Conservation (phyloP, 768 basidiomycete species). For the Amanita subjunquillea region DNA sequence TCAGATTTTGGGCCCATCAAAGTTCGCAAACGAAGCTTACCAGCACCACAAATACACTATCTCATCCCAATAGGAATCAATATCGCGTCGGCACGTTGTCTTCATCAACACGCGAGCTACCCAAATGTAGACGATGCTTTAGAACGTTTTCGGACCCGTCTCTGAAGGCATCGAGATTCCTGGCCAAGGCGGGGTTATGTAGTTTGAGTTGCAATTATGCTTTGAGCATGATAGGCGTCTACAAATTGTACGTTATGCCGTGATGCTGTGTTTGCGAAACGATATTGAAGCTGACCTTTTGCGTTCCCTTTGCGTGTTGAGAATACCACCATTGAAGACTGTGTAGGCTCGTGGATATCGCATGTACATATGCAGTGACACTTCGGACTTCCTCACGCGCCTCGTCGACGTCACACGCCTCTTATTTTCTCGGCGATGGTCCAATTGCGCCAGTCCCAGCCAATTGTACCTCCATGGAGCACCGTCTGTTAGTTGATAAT, state of each 20-base stretch:
- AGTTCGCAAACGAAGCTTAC: slow-evolving; percentile 9
- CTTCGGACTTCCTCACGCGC: slow-evolving; percentile 31
- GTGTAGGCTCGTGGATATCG: slow-evolving; percentile 12
- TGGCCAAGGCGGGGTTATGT: slow-evolving; percentile 6
- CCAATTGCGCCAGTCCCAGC: slow-evolving; percentile 53
- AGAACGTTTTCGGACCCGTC: slow-evolving; percentile 25
- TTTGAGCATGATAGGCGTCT: slow-evolving; percentile 46
- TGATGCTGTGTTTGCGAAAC: not conserved
- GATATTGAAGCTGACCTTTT: slow-evolving; percentile 19
- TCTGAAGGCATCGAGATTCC: slow-evolving; percentile 46
- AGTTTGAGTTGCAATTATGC: not conserved
- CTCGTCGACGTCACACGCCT: no score
- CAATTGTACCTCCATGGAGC: slow-evolving; percentile 44
- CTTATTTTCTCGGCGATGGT: slow-evolving; percentile 26
- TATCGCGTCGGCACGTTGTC: slow-evolving; percentile 22
- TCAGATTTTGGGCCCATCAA: not conserved
- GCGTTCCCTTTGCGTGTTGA: slow-evolving; percentile 36
- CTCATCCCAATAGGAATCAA: slow-evolving; percentile 24
- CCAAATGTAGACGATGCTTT: slow-evolving; percentile 19
- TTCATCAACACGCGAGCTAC: slow-evolving; percentile 23
- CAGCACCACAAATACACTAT: slow-evolving; percentile 18
- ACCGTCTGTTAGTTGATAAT: slow-evolving; percentile 26
- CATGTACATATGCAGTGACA: slow-evolving; percentile 29
- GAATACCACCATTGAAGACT: slow-evolving; percentile 30
- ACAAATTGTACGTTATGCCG: not conserved